phyloP scores from a whole-genome alignment of 2,329 filamentous ascomycete genomes.

The Trichoderma endophyticum region DNA sequence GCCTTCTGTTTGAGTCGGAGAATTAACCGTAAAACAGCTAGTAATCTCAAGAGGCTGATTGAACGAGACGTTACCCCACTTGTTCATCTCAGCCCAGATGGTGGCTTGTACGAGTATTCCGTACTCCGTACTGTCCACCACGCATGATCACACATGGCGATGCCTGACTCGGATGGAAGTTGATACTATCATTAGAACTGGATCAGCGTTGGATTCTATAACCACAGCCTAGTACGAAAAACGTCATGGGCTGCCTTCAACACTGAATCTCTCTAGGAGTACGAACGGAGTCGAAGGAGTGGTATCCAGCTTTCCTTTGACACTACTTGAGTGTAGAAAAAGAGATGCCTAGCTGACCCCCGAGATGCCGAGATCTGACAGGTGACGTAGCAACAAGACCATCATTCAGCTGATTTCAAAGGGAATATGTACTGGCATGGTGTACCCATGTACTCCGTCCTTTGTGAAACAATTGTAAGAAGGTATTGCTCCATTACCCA shows the following conservation, averaged over 20 bases:
- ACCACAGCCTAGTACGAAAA: not conserved
- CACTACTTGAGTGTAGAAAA: not conserved
- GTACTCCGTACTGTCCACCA: not conserved
- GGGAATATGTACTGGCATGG: not conserved
- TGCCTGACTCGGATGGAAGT: not conserved
- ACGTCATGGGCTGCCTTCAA: not conserved
- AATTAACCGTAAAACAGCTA: not conserved
- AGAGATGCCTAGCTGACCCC: not conserved
- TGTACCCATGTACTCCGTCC: not conserved
- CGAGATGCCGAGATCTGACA: not conserved
- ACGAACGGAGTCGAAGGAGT: not conserved
- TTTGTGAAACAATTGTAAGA: not conserved
- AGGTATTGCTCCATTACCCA: not conserved
- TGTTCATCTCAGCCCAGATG: slow-evolving; percentile 10
- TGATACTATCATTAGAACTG: not conserved
- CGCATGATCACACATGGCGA: not conserved
- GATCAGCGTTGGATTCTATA: not conserved
- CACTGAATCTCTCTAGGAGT: not conserved
- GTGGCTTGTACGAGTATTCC: not conserved
- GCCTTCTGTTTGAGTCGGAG: not conserved
- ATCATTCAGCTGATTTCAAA: not conserved
- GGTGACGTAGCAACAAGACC: not conserved
- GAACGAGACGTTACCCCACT: slow-evolving; percentile 9
- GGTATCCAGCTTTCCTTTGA: not conserved
- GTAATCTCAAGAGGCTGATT: not conserved